Base-by-base conservation (phyloP, 179 eudicot species). In the Actinidia polygama region DNA sequence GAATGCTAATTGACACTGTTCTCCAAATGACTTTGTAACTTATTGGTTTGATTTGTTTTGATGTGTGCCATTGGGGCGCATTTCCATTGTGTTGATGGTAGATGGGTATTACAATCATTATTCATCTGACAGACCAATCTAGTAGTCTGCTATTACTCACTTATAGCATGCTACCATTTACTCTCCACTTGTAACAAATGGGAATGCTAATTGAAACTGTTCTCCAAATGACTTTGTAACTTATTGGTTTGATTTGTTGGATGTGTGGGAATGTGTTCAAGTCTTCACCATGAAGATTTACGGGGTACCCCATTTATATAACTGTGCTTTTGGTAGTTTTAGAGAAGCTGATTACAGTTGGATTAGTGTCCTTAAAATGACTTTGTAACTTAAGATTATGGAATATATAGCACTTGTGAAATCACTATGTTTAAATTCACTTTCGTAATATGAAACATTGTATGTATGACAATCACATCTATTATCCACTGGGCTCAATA, bases 261-360 rank as follows among this genome's bases (percentile, higher is more conserved):
- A 47, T 40, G 68, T 59, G 53, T 44, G 54, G 54, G 80, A 58
- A 77, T 14, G 57, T 61, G 40, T 59, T 61, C 19, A 14, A 77
- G 40, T 66, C 58, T 66, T 49, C 9, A 21, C 19, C 0, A 73
- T 64, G 9, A 5, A 49, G 26, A 61, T 78, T 55, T 24, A 4
- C 36, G 14, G 24, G n/a, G 55, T 11, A 21, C 14, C 46, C 68
- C 21, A 61, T n/a, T n/a, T n/a, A n/a, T n/a, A n/a, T n/a, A n/a
- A n/a, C n/a, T n/a, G n/a, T 51, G 61, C 76, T 51, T 51, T 53
- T 23, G 61, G 19, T 51, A 21, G 1, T 23, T 1, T 24, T 73
- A 30, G 53, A 21, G 19, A 73, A 18, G 15, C 26, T 21, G 14
- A 54, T 30, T 8, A 5, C 24, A 11, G 74, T 2, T 70, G n/a